Evolutionary conservation across 1,139 yeast species (phyloP).

Genomic region (Magnusiomyces ingens): DNA sequence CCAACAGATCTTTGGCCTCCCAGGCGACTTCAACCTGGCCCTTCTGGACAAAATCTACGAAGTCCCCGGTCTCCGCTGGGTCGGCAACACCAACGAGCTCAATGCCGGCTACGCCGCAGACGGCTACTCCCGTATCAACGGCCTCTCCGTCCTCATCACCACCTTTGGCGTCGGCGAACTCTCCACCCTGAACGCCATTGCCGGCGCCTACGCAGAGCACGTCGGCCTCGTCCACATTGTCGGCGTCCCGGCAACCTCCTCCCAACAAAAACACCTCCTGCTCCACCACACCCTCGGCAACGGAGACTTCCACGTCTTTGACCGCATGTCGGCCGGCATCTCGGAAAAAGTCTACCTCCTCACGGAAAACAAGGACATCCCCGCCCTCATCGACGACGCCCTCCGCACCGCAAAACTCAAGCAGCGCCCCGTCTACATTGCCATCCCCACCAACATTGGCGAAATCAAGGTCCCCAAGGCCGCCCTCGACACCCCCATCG

Average conservation of each 20-base stretch:
- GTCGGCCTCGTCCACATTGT: constrained; percentile 60
- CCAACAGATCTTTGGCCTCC: constrained; percentile 44
- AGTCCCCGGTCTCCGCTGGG: constrained; percentile 37
- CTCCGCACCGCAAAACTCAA: constrained; percentile 62
- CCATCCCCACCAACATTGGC: constrained; percentile 75
- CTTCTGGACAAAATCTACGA: constrained; percentile 52
- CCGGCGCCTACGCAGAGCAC: constrained; percentile 62
- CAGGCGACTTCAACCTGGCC: constrained; percentile 71
- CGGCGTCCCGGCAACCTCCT: constrained; percentile 53
- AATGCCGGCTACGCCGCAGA: constrained; percentile 60
- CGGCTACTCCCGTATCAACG: constrained; percentile 59
- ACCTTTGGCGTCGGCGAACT: constrained; percentile 73
- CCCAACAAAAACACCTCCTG: constrained; percentile 57
- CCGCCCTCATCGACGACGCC: constrained; percentile 64
- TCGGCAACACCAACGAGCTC: constrained; percentile 44
- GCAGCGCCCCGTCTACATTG: constrained; percentile 81
- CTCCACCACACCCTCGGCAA: constrained; percentile 72
- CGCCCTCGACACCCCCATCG: constrained; percentile 56
- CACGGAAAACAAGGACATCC: constrained; percentile 56
- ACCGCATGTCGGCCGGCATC: constrained; percentile 65
- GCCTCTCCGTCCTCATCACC: constrained; percentile 52
- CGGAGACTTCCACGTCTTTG: constrained; percentile 77
- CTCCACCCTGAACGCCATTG: constrained; percentile 58
- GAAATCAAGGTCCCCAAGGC: constrained; percentile 54
- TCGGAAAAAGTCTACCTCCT: constrained; percentile 59